Evolutionary conservation across 1,284 basidiomycete species (phyloP).

Genomic region (Neonothopanus nambi): DNA sequence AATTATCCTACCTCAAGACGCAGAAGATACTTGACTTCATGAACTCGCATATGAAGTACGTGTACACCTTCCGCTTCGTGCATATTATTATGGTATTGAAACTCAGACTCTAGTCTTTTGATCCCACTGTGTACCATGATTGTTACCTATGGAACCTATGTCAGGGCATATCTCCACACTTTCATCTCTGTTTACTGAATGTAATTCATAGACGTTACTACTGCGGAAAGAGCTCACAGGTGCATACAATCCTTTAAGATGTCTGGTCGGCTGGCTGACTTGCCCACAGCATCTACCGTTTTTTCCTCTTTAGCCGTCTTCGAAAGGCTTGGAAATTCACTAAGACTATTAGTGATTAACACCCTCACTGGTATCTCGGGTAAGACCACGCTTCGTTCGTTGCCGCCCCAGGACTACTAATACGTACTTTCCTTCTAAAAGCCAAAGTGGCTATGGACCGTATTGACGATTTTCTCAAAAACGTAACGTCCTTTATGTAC

Average conservation of each 20-base stretch:
- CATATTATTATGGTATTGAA: neutral
- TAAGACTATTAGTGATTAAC: neutral
- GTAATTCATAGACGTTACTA: constrained; percentile 23
- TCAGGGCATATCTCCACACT: constrained; percentile 24
- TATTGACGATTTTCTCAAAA: constrained; percentile 44
- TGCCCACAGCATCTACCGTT: constrained; percentile 32
- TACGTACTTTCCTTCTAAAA: constrained; percentile 17
- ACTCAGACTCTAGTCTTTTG: constrained; percentile 41
- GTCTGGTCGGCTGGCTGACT: neutral
- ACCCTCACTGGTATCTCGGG: neutral
- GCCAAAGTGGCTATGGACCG: constrained; percentile 51
- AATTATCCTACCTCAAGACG: constrained; percentile 47
- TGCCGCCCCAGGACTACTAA: constrained; percentile 14
- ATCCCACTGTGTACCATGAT: constrained; percentile 69
- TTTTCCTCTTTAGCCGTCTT: constrained; percentile 44
- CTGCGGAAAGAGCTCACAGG: constrained; percentile 35
- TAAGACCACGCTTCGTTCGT: constrained; percentile 30
- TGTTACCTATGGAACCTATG: constrained; percentile 64
- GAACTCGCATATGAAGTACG: constrained; percentile 43
- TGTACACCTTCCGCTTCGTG: constrained; percentile 17
- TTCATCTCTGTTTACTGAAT: constrained; percentile 8
- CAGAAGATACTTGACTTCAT: constrained; percentile 42
- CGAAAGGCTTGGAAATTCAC: constrained; percentile 35
- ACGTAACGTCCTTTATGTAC: constrained; percentile 19
- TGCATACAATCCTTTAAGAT: neutral